A percentile compares a stretch with the other conserved stretches of the same genome.
phyloP scores from a whole-genome alignment of 805 yeast species.

The Lipomyces yamadae region DNA sequence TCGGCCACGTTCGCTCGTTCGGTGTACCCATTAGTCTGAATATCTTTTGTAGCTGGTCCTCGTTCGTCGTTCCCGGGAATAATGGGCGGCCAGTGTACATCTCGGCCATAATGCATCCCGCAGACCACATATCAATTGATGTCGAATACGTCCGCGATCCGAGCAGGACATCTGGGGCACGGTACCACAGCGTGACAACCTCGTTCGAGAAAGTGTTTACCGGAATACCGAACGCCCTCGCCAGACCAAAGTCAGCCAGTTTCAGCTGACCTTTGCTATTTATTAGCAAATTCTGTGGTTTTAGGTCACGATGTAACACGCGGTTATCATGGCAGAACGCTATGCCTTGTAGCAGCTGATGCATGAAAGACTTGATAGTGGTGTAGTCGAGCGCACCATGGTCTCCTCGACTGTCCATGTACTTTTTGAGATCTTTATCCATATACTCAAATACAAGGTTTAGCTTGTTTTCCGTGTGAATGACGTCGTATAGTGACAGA shows the following conservation, averaged over 20 bases:
- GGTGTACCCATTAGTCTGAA: slow-evolving; percentile 97
- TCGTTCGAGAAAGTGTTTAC: slow-evolving; percentile 96
- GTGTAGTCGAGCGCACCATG: slow-evolving; percentile 74
- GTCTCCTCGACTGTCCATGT: slow-evolving; percentile 86
- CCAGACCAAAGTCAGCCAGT: slow-evolving; percentile 95
- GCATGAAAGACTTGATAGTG: slow-evolving; percentile 89
- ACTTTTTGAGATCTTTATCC: slow-evolving; percentile 91
- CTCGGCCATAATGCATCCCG: slow-evolving; percentile 97
- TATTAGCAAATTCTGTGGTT: slow-evolving; percentile 93
- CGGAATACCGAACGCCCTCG: slow-evolving; percentile 97
- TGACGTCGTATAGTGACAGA: slow-evolving; percentile 90
- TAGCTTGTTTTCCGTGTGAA: slow-evolving; percentile 94
- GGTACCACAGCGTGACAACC: slow-evolving; percentile 96
- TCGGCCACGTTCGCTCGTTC: slow-evolving; percentile 95
- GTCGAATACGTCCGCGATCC: slow-evolving; percentile 97
- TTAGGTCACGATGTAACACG: slow-evolving; percentile 81
- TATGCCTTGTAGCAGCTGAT: slow-evolving; percentile 87
- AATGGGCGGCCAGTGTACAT: slow-evolving; percentile 98
- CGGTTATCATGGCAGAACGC: slow-evolving; percentile 84
- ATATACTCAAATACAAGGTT: slow-evolving; percentile 91
- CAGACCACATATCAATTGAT: slow-evolving; percentile 97
- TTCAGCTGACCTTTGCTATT: slow-evolving; percentile 89
- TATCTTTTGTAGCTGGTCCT: slow-evolving; percentile 89
- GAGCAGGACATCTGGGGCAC: slow-evolving; percentile 94
- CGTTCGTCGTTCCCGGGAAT: slow-evolving; percentile 95